Evolutionary conservation across 1,284 basidiomycete species (phyloP), one percentile per base, ranked within the genome.

Genomic region (Pyrrhoderma lamaoense): DNA sequence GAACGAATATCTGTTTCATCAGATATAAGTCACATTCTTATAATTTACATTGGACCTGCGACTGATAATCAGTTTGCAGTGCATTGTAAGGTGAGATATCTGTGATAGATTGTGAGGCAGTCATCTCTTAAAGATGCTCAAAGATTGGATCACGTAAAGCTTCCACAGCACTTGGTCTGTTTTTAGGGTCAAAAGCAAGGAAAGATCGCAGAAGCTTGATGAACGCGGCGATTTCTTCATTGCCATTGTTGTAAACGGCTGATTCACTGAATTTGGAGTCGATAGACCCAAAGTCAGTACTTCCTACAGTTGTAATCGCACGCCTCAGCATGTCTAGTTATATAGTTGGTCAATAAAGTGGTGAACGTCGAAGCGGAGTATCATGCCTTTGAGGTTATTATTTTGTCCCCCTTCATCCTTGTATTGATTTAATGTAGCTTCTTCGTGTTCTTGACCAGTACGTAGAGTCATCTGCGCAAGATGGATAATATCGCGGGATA

Each of bases 391-490:
- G 11, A 45, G 42, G n/a, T n/a, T 31, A 45, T 31, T 16, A 31
- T 18, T 23, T 9, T 45, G 43, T 23, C 27, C 34, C 43, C 16
- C 18, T 27, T 25, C 23, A 45, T 8, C 13, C 16, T 25, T 16
- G 13, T 25, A 45, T 25, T 45, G 43, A 18, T 45, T 27, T 23
- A 45, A 45, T 45, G 25, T 23, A 45, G 43, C 4, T 45, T 45
- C 43, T 11, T 51, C 22, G 43, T 60, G 61, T 34, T 53, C 56
- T 42, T 59, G 58, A 39, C 56, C 58, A 11, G 56, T 40, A 5
- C 57, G 43, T 18, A 27, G 55, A 25, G 59, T 55, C 59, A 64
- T 64, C 45, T 59, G 58, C 3, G 58, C 62, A 43, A 63, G 58
- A 59, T 63, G 62, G 48, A 58, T 57, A 47, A 34, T 48, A 46